Conservation (phyloP, 2,329 filamentous ascomycete species). For the Raffaelea deltoideospora region DNA sequence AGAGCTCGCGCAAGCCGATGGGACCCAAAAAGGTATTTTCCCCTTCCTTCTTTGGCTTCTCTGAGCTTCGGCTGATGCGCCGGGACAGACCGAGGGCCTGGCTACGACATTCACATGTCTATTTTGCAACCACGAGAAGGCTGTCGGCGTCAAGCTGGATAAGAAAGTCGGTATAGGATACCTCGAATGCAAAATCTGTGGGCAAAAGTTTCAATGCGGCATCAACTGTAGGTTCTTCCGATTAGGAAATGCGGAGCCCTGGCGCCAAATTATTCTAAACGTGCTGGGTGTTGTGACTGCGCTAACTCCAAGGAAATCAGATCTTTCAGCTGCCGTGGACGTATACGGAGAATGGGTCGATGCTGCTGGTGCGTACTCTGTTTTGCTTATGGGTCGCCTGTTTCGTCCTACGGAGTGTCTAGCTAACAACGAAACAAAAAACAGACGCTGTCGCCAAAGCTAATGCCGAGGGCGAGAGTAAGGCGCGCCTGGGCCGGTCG, state of each 20-base stretch:
- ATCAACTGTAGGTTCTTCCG: constrained; percentile 60
- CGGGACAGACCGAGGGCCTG: constrained; percentile 48
- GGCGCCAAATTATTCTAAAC: too few relatives aligned
- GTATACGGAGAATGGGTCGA: constrained; percentile 99
- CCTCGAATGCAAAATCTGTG: constrained; percentile 82
- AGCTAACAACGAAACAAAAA: neutral
- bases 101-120: constrained; percentile 85
- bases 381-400: neutral
- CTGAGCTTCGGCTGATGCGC: neutral
- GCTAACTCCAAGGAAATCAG: too few relatives aligned
- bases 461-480: constrained; percentile 5
- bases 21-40: constrained; percentile 62
- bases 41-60: neutral
- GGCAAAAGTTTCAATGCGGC: constrained; percentile 80
- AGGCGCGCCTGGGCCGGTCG: neutral
- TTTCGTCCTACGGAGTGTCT: too few relatives aligned
- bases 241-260: neutral
- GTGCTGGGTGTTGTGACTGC: neutral
- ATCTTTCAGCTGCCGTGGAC: constrained; percentile 80
- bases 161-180: constrained; percentile 81
- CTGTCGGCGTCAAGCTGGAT: constrained; percentile 79
- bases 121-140: constrained; percentile 96
- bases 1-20: constrained; percentile 67
- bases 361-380: constrained; percentile 40
- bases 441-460: constrained; percentile 35